Percentiles rank a stretch among this genome's conserved stretches.
phyloP scores from a whole-genome alignment of 306 rosid species.

The Citrullus amarus region DNA sequence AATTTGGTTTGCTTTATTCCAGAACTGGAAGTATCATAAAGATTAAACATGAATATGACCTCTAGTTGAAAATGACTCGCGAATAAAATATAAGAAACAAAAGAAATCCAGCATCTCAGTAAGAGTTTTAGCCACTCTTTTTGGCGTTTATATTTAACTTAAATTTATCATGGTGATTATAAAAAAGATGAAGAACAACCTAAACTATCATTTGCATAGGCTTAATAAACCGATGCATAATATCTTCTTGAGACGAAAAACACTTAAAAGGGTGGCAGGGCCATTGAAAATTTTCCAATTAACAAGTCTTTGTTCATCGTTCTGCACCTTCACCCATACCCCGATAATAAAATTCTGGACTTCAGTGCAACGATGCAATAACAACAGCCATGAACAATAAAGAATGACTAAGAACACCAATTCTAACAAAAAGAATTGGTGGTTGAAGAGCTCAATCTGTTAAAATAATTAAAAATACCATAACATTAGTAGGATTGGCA shows the following conservation, averaged over 20 bases:
- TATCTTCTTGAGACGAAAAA: not conserved
- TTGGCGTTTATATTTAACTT: not conserved
- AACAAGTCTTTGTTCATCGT: not conserved
- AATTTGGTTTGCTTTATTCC: not conserved
- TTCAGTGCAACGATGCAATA: not conserved
- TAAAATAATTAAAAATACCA: not conserved
- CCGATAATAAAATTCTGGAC: not conserved
- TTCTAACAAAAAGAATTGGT: not conserved
- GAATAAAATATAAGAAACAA: not conserved
- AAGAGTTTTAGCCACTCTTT: not conserved
- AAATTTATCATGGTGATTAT: not conserved
- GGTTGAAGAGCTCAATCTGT: not conserved
- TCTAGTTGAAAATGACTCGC: not conserved
- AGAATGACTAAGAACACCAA: not conserved
- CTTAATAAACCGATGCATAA: not conserved
- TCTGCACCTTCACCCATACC: not conserved
- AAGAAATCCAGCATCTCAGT: not conserved
- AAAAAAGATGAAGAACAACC: not conserved
- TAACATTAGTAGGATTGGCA: not conserved
- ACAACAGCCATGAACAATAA: not conserved
- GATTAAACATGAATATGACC: not conserved
- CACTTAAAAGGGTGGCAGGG: not conserved
- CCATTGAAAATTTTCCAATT: not conserved
- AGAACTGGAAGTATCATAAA: not conserved
- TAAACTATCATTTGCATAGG: not conserved